Percentiles rank a stretch among this genome's conserved stretches.
Evolutionary conservation across 179 eudicot species (phyloP).

Genomic region (Patellifolia procumbens): DNA sequence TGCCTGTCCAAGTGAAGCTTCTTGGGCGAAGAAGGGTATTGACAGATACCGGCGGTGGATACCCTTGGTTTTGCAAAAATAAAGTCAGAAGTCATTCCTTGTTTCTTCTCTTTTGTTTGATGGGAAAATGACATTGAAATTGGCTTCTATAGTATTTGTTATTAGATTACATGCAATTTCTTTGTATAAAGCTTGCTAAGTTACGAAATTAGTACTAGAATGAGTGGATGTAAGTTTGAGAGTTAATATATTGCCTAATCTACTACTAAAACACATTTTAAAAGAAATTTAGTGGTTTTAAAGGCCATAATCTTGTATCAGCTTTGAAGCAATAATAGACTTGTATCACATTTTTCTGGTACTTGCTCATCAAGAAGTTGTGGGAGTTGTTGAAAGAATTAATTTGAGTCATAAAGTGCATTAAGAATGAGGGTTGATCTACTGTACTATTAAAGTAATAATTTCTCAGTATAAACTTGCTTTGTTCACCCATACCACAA

Average conservation of each 20-base stretch:
- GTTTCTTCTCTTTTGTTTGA: neutral
- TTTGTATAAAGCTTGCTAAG: neutral
- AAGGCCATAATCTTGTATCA: neutral
- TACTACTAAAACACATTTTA: neutral
- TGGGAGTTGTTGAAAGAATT: neutral
- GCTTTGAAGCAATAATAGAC: neutral
- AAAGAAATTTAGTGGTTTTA: neutral
- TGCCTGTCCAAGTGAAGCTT: too few species aligned
- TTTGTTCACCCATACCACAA: constrained; percentile 2
- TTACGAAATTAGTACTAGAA: neutral
- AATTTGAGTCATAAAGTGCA: neutral
- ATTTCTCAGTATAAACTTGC: neutral
- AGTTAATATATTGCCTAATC: neutral
- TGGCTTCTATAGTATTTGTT: too few species aligned
- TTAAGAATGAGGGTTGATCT: neutral
- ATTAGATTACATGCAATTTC: too few species aligned
- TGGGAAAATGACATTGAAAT: neutral
- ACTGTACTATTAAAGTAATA: neutral
- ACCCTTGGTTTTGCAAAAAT: too few species aligned
- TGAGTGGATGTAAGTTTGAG: neutral
- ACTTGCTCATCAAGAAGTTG: constrained; percentile 12
- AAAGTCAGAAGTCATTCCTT: neutral
- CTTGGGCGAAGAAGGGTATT: too few species aligned
- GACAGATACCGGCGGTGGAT: too few species aligned
- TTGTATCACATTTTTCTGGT: neutral